Base-by-base conservation (phyloP, 2,329 filamentous ascomycete genomes). In the Cladosporium austrohemisphaericum region DNA sequence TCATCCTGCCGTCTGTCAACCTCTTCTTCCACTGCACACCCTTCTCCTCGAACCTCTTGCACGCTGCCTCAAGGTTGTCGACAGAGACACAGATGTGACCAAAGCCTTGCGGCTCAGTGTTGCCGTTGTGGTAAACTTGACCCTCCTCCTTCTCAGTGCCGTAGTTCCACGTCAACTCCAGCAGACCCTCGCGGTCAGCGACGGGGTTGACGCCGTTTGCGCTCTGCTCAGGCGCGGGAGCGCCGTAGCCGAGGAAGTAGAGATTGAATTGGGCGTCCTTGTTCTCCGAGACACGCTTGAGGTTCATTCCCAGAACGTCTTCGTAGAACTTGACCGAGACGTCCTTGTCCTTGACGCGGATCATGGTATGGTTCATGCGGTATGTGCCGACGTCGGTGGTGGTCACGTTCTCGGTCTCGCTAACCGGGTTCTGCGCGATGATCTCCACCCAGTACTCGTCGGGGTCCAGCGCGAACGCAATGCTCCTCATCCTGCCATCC, bases 11-110 rank as follows among this genome's bases (percentile, higher is more conserved):
- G 55, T 97, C 92, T 2, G 88, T 95, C 54, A 97, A 77, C 57
- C 88, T 79, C 83, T 97, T 97, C 82, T 95, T 95, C 88, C 90
- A 98, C 69, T 79, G 84, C 49, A 92, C 86, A 5, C 85, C 80
- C 64, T 88, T 74, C 49, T 83, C 80, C 66, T 97, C 93, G 59
- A 97, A 91, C 11, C 91, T 81, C 64, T 84, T 73, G 71, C 92
- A 96, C 8, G 93, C 91, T 6, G 86, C 85, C 46, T 93, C 84
- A n/a, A 97, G 65, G 65, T 95, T 83, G 64, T 97, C 92, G 10
- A 96, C 91, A 1, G 85, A 78, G 46, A 97, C 73, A 64, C 89
- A 94, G 54, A 96, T 90, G 64, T 96, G 91, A 0, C 92, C 91
- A 58, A 96, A 97, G 1, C 93, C 93, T 68, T 96, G 90, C 1